A percentile compares a stretch with the other conserved stretches of the same genome.
Conservation (phyloP, 106 monocot species). For the Allium fistulosum region DNA sequence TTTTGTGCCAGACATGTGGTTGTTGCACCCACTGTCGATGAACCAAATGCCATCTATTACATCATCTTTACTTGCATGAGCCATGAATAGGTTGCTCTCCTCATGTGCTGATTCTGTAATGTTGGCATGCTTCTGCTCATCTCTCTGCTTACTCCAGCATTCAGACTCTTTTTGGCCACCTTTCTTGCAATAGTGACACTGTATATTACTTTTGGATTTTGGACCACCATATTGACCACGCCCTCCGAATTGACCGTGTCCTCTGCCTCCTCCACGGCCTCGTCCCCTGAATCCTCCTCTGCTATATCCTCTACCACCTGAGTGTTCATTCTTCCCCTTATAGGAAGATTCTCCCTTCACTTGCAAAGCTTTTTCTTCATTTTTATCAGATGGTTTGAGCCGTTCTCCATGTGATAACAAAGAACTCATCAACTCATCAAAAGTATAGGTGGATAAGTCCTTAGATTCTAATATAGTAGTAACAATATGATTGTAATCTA, state of each 20-base stretch:
- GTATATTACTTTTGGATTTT: not conserved
- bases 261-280: not conserved
- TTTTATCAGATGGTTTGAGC: not conserved
- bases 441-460: too few species aligned
- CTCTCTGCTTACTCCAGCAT: not conserved
- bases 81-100: not conserved
- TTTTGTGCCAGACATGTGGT: not conserved
- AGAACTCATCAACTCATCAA: not conserved
- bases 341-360: not conserved
- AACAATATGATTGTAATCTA: too few species aligned
- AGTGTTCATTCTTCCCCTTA: not conserved
- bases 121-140: not conserved
- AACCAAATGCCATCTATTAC: not conserved
- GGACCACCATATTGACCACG: not conserved
- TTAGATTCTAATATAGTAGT: too few species aligned
- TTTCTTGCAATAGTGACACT: not conserved
- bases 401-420: not conserved
- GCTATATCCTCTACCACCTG: not conserved
- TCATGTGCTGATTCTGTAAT: not conserved
- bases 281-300: too few species aligned
- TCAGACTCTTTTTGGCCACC: not conserved
- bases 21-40: not conserved
- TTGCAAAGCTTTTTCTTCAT: not conserved
- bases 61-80: not conserved
- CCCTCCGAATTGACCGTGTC: not conserved